These are phyloP conservation scores for Boletus tylopilopsis DNA, from an alignment of 768 basidiomycete species.

Conservation along the genomic window DNA sequence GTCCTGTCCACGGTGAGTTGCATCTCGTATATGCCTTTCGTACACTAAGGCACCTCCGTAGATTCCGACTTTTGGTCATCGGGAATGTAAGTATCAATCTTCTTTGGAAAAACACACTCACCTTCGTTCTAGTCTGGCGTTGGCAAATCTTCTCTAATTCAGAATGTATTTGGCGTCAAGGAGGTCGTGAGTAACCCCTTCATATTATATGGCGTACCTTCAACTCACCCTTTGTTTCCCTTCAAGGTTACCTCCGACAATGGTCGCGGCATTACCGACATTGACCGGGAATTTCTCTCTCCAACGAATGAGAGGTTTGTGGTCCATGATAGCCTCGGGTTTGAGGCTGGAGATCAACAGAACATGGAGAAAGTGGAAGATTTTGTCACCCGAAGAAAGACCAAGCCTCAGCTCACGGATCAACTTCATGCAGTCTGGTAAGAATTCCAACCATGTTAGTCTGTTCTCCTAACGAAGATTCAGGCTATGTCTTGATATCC, in stretches of 20 bases:
- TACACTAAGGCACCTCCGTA: not conserved
- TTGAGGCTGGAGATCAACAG: conserved; percentile 4
- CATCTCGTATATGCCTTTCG: too few species aligned
- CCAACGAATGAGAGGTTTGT: conserved; percentile 10
- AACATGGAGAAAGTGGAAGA: conserved; percentile 1
- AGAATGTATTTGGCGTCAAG: conserved; percentile 8
- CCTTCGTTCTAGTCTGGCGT: conserved; percentile 10
- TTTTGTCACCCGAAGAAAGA: conserved; percentile 5
- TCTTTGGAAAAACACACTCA: not conserved
- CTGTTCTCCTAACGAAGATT: not conserved
- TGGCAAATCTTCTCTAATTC: conserved; percentile 12
- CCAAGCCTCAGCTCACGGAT: not conserved
- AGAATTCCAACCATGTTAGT: not conserved
- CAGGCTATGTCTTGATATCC: conserved; percentile 18
- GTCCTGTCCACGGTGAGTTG: conserved; percentile 10
- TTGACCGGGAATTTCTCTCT: conserved; percentile 13
- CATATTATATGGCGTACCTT: not conserved
- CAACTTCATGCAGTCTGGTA: conserved; percentile 16
- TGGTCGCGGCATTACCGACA: conserved; percentile 6
- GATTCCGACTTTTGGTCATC: conserved; percentile 14
- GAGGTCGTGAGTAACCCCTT: conserved; percentile 4
- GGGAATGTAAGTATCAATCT: conserved; percentile 6
- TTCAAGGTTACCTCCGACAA: conserved; percentile 1
- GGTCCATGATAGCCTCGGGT: conserved; percentile 2
- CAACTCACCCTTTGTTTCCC: not conserved